These are phyloP conservation scores for Colletotrichum sp. DNA, from an alignment of 2,329 filamentous ascomycete species.

Conservation along the genomic window DNA sequence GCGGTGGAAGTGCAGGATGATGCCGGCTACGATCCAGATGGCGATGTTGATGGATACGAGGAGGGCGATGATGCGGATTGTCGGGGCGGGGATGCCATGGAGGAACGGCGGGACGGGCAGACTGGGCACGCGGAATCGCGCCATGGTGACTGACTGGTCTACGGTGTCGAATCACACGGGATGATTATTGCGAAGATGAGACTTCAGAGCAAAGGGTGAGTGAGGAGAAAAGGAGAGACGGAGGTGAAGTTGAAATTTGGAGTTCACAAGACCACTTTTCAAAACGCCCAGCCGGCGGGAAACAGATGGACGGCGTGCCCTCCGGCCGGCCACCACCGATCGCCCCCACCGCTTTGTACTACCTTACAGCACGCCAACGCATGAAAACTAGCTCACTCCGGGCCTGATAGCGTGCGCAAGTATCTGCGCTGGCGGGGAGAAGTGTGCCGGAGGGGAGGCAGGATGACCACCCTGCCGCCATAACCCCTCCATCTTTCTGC, in stretches of 20 bases:
- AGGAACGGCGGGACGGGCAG: constrained; percentile 31
- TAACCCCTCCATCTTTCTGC: not conserved
- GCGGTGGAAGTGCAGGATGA: constrained; percentile 58
- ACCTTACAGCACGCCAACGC: not conserved
- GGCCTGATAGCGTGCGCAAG: not conserved
- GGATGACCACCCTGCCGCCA: not conserved
- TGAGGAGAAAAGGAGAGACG: not conserved
- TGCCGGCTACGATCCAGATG: constrained; percentile 58
- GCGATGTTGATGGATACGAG: constrained; percentile 56
- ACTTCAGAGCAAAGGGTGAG: not conserved
- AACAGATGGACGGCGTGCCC: not conserved
- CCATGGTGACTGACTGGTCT: not conserved
- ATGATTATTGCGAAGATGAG: too few relatives aligned
- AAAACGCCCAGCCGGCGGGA: constrained; percentile 1
- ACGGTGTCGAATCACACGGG: not conserved
- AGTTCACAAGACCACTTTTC: not conserved
- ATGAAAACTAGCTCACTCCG: not conserved
- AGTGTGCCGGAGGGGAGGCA: not conserved
- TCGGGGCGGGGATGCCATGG: constrained; percentile 31
- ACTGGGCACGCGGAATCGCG: constrained; percentile 16
- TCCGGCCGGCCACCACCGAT: not conserved
- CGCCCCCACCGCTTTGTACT: not conserved
- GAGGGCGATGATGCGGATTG: constrained; percentile 52
- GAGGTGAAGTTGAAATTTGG: not conserved
- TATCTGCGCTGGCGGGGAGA: not conserved